Conservation (phyloP, 331 rosid genomes). For the Stylosanthes scabra region DNA sequence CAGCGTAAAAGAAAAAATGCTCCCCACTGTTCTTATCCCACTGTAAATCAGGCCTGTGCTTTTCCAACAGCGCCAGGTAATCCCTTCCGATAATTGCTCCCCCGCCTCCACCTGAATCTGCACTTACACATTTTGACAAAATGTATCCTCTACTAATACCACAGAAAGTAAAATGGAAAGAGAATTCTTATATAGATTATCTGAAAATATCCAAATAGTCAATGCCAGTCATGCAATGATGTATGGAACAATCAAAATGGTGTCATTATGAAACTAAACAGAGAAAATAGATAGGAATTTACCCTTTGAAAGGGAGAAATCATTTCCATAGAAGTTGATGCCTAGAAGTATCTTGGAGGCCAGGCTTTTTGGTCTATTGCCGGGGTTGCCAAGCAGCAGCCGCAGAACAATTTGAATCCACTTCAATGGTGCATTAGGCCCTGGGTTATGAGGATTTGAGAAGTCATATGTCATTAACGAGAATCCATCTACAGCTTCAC, state of each 20-base stretch:
- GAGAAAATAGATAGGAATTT: constrained; percentile 21
- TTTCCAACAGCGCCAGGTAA: constrained; percentile 77
- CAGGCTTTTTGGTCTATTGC: constrained; percentile 47
- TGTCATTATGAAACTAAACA: neutral
- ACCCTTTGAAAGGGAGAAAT: constrained; percentile 79
- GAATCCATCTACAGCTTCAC: constrained; percentile 82
- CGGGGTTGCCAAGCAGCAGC: constrained; percentile 61
- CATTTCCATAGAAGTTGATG: constrained; percentile 94
- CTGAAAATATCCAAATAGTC: neutral
- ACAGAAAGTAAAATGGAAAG: neutral
- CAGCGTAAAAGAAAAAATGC: constrained; percentile 74
- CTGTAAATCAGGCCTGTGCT: constrained; percentile 71
- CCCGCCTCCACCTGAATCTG: constrained; percentile 72
- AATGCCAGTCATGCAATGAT: constrained; percentile 3
- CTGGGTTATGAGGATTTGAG: constrained; percentile 87
- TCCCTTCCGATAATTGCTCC: constrained; percentile 86
- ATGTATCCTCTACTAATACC: neutral
- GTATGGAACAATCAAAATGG: neutral
- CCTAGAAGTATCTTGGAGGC: constrained; percentile 82
- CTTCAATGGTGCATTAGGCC: constrained; percentile 96
- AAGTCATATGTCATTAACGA: constrained; percentile 96
- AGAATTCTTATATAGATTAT: neutral
- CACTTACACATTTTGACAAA: constrained; percentile 33
- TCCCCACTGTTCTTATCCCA: constrained; percentile 92
- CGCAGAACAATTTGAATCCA: constrained; percentile 76